Evolutionary conservation across 305 asterid species (phyloP).

Genomic region (Solanum hybrid): DNA sequence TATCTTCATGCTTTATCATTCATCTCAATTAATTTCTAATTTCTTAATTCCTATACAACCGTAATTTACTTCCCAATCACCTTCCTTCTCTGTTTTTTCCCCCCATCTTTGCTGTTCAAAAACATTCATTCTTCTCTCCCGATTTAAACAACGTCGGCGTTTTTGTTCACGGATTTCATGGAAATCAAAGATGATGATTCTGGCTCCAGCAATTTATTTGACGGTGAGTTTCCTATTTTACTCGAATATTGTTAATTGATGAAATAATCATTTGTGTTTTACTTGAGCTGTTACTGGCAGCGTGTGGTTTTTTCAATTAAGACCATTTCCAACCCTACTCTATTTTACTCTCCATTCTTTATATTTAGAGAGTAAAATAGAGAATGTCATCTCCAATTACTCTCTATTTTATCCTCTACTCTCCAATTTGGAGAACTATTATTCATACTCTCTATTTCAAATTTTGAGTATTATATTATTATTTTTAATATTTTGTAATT

Average conservation of each 20-base stretch:
- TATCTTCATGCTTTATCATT: slow-evolving; percentile 12
- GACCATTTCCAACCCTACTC: too few species aligned
- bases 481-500: too few species aligned
- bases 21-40: slow-evolving; percentile 29
- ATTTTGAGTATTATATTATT: too few species aligned
- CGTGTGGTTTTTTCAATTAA: not conserved
- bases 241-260: not conserved
- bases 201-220: slow-evolving; percentile 17
- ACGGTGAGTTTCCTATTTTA: slow-evolving; percentile 35
- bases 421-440: too few species aligned
- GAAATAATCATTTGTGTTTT: not conserved
- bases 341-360: too few species aligned
- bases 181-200: slow-evolving; percentile 40
- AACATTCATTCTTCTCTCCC: not conserved
- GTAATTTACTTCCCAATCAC: slow-evolving; percentile 4
- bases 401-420: too few species aligned
- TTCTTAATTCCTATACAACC: slow-evolving; percentile 80
- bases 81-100: not conserved
- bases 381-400: too few species aligned
- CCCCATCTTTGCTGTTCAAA: not conserved
- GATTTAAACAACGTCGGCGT: not conserved
- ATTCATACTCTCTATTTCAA: too few species aligned
- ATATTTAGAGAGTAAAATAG: too few species aligned
- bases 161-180: slow-evolving; percentile 24
- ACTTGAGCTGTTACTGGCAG: not conserved